A percentile compares a stretch with the other conserved stretches of the same genome.
These are phyloP conservation scores for Trichosporon ovoides DNA, from an alignment of 1,284 basidiomycete species.

Conservation along the genomic window DNA sequence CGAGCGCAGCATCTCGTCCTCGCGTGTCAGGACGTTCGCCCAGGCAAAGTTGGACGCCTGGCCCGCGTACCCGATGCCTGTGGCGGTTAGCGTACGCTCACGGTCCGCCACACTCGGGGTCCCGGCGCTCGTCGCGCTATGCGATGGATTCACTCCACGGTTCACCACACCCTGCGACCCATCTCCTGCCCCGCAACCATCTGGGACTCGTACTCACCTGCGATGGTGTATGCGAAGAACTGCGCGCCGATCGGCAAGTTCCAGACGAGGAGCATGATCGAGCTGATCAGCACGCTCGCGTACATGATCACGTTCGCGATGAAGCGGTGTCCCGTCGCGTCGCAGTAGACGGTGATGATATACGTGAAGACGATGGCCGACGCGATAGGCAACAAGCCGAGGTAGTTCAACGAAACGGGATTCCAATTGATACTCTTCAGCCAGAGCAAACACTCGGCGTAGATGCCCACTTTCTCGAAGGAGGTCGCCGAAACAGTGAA, in stretches of 20 bases:
- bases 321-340: conserved; percentile 37
- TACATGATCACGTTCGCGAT: conserved; percentile 43
- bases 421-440: conserved; percentile 25
- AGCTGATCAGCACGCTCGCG: conserved; percentile 26
- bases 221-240: conserved; percentile 40
- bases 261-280: conserved; percentile 39
- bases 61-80: conserved; percentile 37
- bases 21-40: conserved; percentile 39
- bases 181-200: no score
- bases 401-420: conserved; percentile 26
- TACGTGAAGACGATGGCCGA: conserved; percentile 40
- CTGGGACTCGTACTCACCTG: conserved; percentile 3
- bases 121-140: no score
- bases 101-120: background rate
- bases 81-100: background rate
- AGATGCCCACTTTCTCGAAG: conserved; percentile 39
- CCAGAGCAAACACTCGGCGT: conserved; percentile 36
- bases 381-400: conserved; percentile 30
- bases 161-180: no score
- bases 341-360: conserved; percentile 33
- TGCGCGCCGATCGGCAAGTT: conserved; percentile 26
- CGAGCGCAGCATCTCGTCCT: conserved; percentile 41
- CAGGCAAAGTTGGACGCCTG: conserved; percentile 45
- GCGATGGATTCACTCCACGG: no score
- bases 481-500: conserved; percentile 30